A percentile compares a stretch with the other conserved stretches of the same genome.
phyloP scores from a whole-genome alignment of 2,329 filamentous ascomycete genomes.

The Anthostomella pinea region DNA sequence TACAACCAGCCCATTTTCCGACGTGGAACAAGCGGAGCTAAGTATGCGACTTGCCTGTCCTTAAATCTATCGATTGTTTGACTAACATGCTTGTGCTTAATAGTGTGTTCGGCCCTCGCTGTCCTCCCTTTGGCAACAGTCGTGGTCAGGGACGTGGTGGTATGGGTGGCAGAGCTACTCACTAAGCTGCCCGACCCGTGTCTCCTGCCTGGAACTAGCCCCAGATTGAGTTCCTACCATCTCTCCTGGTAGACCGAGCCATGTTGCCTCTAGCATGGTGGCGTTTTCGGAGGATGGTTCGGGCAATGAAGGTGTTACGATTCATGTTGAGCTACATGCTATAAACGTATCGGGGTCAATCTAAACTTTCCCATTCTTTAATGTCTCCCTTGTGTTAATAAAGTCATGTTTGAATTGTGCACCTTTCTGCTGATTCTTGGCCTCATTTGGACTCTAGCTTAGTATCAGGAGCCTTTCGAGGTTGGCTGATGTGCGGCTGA shows the following conservation, averaged over 20 bases:
- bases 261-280: slow-evolving; percentile 37
- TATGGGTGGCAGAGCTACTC: slow-evolving; percentile 10
- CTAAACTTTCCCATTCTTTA: too few relatives aligned
- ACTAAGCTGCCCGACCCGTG: too few relatives aligned
- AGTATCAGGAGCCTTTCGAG: too few relatives aligned
- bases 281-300: slow-evolving; percentile 45
- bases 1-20: slow-evolving; percentile 40
- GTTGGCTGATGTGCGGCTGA: too few relatives aligned
- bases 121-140: slow-evolving; percentile 9
- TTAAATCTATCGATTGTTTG: neutral
- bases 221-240: too few relatives aligned
- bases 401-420: too few relatives aligned
- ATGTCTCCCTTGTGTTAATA: too few relatives aligned
- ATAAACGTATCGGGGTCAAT: too few relatives aligned
- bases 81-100: slow-evolving; percentile 11
- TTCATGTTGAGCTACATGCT: slow-evolving; percentile 54
- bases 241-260: slow-evolving; percentile 41
- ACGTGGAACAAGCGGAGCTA: slow-evolving; percentile 26
- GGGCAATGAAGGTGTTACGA: slow-evolving; percentile 53
- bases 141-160: slow-evolving; percentile 16
- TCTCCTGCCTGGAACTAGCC: too few relatives aligned
- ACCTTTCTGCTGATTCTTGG: too few relatives aligned
- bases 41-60: slow-evolving; percentile 16
- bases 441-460: too few relatives aligned
- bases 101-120: slow-evolving; percentile 14